Percentiles rank a stretch among this genome's conserved stretches.
phyloP scores from a whole-genome alignment of 805 yeast species.

The Ogataea salicorniae region DNA sequence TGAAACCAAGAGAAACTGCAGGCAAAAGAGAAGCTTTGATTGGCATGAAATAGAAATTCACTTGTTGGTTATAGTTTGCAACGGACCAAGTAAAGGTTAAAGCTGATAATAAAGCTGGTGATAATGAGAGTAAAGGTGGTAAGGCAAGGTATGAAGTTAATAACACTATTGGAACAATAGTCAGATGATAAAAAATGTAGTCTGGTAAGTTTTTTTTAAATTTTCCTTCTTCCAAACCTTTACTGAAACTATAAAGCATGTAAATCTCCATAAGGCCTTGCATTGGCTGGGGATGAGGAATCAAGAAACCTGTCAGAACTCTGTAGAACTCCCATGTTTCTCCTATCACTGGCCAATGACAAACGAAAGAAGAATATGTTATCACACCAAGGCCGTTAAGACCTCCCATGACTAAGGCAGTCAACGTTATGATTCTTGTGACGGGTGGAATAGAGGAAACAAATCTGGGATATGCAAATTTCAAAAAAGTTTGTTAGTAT shows the following conservation, averaged over 20 bases:
- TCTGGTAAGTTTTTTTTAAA: constrained; percentile 47
- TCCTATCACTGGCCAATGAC: constrained; percentile 28
- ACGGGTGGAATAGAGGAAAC: constrained; percentile 52
- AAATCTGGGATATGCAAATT: constrained; percentile 23
- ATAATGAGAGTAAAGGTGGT: constrained; percentile 27
- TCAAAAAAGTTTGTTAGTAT: neutral
- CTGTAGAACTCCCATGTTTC: constrained; percentile 40
- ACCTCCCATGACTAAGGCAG: constrained; percentile 42
- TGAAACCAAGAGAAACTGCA: constrained; percentile 34
- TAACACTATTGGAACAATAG: constrained; percentile 45
- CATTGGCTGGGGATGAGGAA: constrained; percentile 38
- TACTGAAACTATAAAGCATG: constrained; percentile 52
- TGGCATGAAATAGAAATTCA: constrained; percentile 50
- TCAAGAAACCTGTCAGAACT: constrained; percentile 44
- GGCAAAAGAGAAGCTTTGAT: constrained; percentile 54
- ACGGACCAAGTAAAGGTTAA: constrained; percentile 61
- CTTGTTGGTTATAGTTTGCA: constrained; percentile 45
- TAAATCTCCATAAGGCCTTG: constrained; percentile 48
- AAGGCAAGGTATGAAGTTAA: constrained; percentile 25
- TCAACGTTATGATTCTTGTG: constrained; percentile 49
- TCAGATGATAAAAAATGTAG: constrained; percentile 48
- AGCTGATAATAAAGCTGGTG: constrained; percentile 43
- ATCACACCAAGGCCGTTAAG: constrained; percentile 30
- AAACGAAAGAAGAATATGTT: constrained; percentile 19
- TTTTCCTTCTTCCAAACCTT: constrained; percentile 50